These are phyloP conservation scores for Quercus robur DNA, from an alignment of 306 rosid genomes.

Conservation along the genomic window DNA sequence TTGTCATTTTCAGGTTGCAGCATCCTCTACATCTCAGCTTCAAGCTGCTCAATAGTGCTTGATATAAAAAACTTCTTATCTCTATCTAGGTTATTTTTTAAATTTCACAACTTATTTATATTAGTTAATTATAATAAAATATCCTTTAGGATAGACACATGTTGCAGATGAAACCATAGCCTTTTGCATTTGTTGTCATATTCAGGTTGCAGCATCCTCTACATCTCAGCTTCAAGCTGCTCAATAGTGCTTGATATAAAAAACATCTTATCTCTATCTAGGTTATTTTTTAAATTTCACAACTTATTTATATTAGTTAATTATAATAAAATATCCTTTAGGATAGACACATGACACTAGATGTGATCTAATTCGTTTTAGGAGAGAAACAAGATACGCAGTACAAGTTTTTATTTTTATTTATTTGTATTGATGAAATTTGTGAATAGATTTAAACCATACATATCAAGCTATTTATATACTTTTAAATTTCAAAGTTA, in stretches of 20 bases:
- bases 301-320: neutral
- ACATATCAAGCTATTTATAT: too few relatives aligned
- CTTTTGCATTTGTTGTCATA: neutral
- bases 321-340: too few relatives aligned
- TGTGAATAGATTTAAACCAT: too few relatives aligned
- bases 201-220: neutral
- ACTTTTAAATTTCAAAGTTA: too few relatives aligned
- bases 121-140: too few relatives aligned
- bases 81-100: neutral
- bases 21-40: neutral
- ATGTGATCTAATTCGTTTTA: too few relatives aligned
- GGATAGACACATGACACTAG: too few relatives aligned
- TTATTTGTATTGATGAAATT: too few relatives aligned
- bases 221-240: neutral
- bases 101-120: neutral
- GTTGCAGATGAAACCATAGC: neutral
- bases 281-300: neutral
- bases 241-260: neutral
- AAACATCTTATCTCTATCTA: neutral
- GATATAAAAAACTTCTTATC: neutral
- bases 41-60: neutral
- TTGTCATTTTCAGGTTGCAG: neutral
- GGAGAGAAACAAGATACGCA: too few relatives aligned
- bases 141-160: too few relatives aligned
- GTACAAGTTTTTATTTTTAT: too few relatives aligned